Conservation (phyloP, 257 asterid genomes). For the Fraxinus excelsior region DNA sequence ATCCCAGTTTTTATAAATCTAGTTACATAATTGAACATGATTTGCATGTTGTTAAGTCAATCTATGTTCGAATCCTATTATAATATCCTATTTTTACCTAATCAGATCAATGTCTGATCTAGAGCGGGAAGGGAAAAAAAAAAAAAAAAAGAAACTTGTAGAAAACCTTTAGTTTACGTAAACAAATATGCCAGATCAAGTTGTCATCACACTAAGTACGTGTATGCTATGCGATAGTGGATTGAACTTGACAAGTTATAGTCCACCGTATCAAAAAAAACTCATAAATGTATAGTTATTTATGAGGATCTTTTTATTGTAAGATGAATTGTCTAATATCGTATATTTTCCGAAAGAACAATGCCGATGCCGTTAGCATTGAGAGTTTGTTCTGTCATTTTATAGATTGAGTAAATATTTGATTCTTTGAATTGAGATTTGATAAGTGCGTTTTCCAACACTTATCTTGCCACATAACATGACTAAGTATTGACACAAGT, state of each 20-base stretch:
- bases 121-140: not conserved
- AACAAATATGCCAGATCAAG: not conserved
- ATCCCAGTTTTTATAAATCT: conserved; percentile 7
- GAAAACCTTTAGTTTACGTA: not conserved
- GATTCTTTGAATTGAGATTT: not conserved
- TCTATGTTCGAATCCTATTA: conserved; percentile 12
- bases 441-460: too few relatives aligned
- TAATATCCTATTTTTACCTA: conserved; percentile 17
- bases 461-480: too few relatives aligned
- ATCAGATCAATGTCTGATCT: conserved; percentile 30
- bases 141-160: conserved; percentile 10
- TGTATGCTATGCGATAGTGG: not conserved
- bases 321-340: not conserved
- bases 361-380: too few relatives aligned
- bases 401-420: not conserved
- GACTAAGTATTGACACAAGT: too few relatives aligned
- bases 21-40: not conserved
- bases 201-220: not conserved
- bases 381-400: too few relatives aligned
- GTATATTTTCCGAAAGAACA: too few relatives aligned
- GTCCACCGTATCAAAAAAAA: not conserved
- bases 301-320: not conserved
- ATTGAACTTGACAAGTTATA: not conserved
- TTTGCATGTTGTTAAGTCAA: conserved; percentile 1
- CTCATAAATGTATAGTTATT: too few relatives aligned